Conservation (phyloP, 2,329 filamentous ascomycete species). For the Nannizzia gypsea region DNA sequence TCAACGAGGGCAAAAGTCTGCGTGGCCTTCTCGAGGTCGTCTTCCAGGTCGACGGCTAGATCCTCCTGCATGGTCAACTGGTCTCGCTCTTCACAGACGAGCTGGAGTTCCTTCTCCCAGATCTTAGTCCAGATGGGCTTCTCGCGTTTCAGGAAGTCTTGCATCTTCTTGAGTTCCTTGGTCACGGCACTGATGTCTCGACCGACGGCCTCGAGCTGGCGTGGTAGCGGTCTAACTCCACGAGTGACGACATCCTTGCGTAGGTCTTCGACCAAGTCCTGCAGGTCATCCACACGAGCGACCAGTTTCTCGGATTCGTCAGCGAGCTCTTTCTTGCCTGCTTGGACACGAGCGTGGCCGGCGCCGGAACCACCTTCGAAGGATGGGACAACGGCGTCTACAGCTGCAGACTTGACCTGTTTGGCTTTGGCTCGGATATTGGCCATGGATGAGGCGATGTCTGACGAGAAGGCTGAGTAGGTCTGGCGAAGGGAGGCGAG, state of each 20-base stretch:
- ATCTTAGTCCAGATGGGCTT: slow-evolving; percentile 98
- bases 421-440: slow-evolving; percentile 69
- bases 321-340: slow-evolving; percentile 75
- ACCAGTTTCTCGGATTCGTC: slow-evolving; percentile 84
- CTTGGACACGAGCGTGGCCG: slow-evolving; percentile 75
- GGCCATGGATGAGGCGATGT: slow-evolving; percentile 79
- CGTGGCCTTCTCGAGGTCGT: slow-evolving; percentile 87
- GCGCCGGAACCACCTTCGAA: slow-evolving; percentile 67
- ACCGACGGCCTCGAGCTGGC: slow-evolving; percentile 77
- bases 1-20: slow-evolving; percentile 93
- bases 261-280: slow-evolving; percentile 90
- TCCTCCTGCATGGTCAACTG: slow-evolving; percentile 95
- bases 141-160: slow-evolving; percentile 75
- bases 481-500: slow-evolving; percentile 86
- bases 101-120: slow-evolving; percentile 94
- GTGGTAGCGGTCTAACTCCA: slow-evolving; percentile 78
- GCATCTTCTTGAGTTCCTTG: slow-evolving; percentile 84
- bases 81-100: slow-evolving; percentile 90
- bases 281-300: slow-evolving; percentile 86
- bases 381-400: slow-evolving; percentile 57
- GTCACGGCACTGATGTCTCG: slow-evolving; percentile 75
- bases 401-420: slow-evolving; percentile 63
- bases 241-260: slow-evolving; percentile 92
- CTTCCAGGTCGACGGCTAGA: slow-evolving; percentile 77
- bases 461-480: slow-evolving; percentile 79